Evolutionary conservation across 1,139 yeast species (phyloP), one percentile per base, ranked within the genome.

Genomic region (Taiozyma onychis): DNA sequence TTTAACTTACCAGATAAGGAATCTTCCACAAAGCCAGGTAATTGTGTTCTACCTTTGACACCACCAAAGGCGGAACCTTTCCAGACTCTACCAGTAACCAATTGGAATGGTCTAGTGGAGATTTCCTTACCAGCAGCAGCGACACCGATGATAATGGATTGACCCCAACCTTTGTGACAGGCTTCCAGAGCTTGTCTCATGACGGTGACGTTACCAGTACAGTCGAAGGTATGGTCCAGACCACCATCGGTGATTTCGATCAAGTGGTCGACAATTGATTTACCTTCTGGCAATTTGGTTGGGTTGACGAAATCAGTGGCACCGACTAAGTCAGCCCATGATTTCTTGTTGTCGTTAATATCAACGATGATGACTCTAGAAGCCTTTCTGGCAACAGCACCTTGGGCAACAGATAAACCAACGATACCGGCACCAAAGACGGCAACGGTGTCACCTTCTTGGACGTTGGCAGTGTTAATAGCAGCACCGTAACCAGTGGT

Each of bases 401-500:
- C 99, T 73, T 91, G 97, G 47, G 91, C 89, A 43, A 89, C 98
- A 14, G 97, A 85, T 61, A 95, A 78, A 54, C 99, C 99, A 53
- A 93, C 97, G 66, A 96, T 87, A 54, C 99, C 99, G 55, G 96
- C 95, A 68, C 99, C 99, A 65, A 95, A 93, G 46, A 93, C 88
- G 45, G 97, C 99, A 53, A 93, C 90, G 55, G 87, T 89, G 67
- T 93, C 97, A 61, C 97, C 97, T 68, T 82, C 78, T 69, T 87
- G 85, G 52, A 93, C 95, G 63, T 91, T 79, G 57, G 98, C 99
- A 49, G 97, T 88, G 73, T 88, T 87, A 60, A 88, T 80, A 49
- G 97, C 99, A 49, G 99, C 97, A 70, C 99, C 99, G 68, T 88
- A 89, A 57, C 99, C 99, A 49, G 99, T 93, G 55, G 99, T 93